Percentiles rank a stretch among this genome's conserved stretches.
Evolutionary conservation across 169 alveolate species (phyloP).

Genomic region (Plasmodium vinckei): DNA sequence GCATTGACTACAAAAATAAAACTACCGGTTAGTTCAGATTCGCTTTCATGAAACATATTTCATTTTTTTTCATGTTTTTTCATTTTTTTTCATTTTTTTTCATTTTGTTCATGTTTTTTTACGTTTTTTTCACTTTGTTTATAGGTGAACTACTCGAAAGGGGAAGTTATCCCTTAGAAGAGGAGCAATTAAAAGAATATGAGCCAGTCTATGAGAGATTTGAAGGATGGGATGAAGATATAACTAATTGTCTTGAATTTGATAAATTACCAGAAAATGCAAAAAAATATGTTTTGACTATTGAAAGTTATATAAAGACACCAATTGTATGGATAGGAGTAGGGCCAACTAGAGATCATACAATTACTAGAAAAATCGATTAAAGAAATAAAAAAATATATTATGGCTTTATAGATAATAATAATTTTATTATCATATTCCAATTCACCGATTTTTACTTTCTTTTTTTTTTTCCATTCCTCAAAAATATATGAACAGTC

Average conservation of each 20-base stretch:
- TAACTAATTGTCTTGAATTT: constrained; percentile 83
- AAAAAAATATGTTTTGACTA: constrained; percentile 85
- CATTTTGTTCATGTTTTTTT: background rate
- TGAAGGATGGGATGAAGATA: constrained; percentile 92
- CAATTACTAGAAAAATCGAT: constrained; percentile 71
- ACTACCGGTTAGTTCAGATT: constrained; percentile 68
- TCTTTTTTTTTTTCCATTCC: background rate
- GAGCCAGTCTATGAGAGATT: constrained; percentile 91
- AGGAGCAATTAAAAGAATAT: constrained; percentile 85
- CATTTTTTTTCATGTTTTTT: background rate
- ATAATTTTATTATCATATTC: background rate
- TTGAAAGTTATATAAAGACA: constrained; percentile 86
- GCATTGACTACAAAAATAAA: constrained; percentile 84
- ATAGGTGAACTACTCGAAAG: constrained; percentile 79
- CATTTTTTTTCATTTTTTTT: background rate
- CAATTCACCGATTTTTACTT: background rate
- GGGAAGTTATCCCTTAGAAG: constrained; percentile 89
- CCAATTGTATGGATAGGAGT: constrained; percentile 93
- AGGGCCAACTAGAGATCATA: constrained; percentile 91
- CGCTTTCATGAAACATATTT: background rate
- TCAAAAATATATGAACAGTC: background rate
- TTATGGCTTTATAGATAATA: background rate
- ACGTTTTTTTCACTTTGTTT: background rate
- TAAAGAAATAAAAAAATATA: background rate
- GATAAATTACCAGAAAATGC: constrained; percentile 91